Conservation (phyloP, 164 flowering plant genomes). For the Piper longum region DNA sequence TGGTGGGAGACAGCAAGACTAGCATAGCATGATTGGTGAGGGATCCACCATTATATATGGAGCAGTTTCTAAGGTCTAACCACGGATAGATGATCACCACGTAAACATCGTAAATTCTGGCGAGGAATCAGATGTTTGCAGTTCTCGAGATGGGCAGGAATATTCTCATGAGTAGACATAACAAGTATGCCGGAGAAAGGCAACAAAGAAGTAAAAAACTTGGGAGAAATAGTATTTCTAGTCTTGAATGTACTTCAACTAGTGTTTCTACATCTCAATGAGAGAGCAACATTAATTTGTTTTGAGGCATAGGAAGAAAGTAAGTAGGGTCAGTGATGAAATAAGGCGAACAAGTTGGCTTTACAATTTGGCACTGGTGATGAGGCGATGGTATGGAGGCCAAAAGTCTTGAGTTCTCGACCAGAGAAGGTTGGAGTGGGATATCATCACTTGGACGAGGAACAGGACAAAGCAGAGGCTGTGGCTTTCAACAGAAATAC, state of each 20-base stretch:
- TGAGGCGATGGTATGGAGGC: neutral
- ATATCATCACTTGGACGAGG: neutral
- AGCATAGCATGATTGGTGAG: neutral
- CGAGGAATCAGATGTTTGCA: neutral
- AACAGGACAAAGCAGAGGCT: slow-evolving; percentile 3
- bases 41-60: neutral
- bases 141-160: neutral
- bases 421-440: neutral
- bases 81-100: neutral
- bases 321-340: slow-evolving; percentile 3
- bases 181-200: neutral
- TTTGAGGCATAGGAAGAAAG: slow-evolving; percentile 7
- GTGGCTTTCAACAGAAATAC: slow-evolving; percentile 2
- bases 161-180: slow-evolving; percentile 1
- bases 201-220: neutral
- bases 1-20: neutral
- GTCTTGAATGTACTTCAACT: neutral
- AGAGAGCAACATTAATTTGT: neutral
- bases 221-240: neutral
- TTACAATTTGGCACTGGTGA: neutral
- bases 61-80: neutral
- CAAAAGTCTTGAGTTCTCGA: neutral
- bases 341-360: slow-evolving; percentile 1
- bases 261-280: neutral
- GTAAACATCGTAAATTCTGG: neutral